These are phyloP conservation scores for Picea glauca DNA, from an alignment of 75 land plant species.

Conservation along the genomic window DNA sequence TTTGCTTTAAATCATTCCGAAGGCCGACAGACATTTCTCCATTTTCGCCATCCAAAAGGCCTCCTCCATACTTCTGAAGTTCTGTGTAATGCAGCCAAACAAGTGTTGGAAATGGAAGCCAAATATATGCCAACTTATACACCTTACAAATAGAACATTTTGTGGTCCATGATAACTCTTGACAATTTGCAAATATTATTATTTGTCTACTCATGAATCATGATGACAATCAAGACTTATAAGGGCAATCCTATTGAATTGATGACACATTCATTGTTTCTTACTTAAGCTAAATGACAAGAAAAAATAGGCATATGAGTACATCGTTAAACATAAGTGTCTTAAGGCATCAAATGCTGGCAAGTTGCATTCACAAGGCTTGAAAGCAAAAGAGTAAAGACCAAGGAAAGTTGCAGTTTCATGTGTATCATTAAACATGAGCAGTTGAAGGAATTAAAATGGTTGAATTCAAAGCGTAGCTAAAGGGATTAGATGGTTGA, in stretches of 20 bases:
- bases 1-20: conserved; percentile 42
- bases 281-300: background rate
- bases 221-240: background rate
- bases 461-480: background rate
- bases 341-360: too few relatives aligned
- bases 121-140: background rate
- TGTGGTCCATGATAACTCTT: background rate
- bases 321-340: background rate
- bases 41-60: conserved; percentile 44
- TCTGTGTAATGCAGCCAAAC: conserved; percentile 34
- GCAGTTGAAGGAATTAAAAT: background rate
- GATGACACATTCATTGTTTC: background rate
- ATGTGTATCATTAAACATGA: background rate
- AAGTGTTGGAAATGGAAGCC: background rate
- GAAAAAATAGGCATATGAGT: background rate
- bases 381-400: background rate
- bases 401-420: background rate
- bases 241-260: background rate
- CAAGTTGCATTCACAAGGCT: too few relatives aligned
- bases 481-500: too few relatives aligned
- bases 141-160: background rate
- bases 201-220: background rate
- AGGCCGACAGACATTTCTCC: conserved; percentile 35
- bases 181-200: background rate
- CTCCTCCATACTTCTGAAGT: conserved; percentile 80